Base-by-base conservation (phyloP, 2,329 filamentous ascomycete species). In the Bretziella fagacearum region DNA sequence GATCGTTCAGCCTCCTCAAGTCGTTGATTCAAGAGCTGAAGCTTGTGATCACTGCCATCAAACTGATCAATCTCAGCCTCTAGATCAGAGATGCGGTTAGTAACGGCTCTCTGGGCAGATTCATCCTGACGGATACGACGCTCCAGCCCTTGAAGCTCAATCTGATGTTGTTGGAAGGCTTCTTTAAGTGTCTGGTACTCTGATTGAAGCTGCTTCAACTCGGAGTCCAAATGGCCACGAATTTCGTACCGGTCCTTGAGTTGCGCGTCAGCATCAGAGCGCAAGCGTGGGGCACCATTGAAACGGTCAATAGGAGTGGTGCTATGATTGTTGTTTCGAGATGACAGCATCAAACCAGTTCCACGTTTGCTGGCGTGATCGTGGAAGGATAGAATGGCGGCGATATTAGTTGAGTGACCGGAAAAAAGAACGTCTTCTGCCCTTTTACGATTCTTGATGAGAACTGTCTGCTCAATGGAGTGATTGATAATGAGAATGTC, bases 401-500 rank as follows among this genome's bases (percentile, higher is more conserved):
- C 73, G 8, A 89, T 83, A 53, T 94, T 89, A 11, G 63, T 68
- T 1, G 79, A 77, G 3, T 65, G 66, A 18, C 66, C 68, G 46
- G 70, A 68, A 51, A 81, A 75, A 71, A 94, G 83, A 39, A 83
- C 71, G 3, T 68, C 63, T 36, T 79, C 68, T 1, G 80, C 91
- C 48, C 84, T 72, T 1, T 68, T 61, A 23, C 82, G 68, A 25
- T 79, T 68, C 47, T 77, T 68, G 46, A 95, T 76, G 1, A 98
- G 67, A 4, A 94, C 74, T 6, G 80, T 76, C 59, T 95, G 87
- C 52, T 98, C 91, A 45, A 95, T 84, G 5, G 66, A 64, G 54
- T 85, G 73, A 52, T 79, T 80, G 58, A 96, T 91, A 56, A 98
- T 80, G 40, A 96, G 66, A 50, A 86, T 79, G 51, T 85, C 81